Evolutionary conservation across 2,329 filamentous ascomycete genomes (phyloP).

Genomic region (Stylonectria norvegica): DNA sequence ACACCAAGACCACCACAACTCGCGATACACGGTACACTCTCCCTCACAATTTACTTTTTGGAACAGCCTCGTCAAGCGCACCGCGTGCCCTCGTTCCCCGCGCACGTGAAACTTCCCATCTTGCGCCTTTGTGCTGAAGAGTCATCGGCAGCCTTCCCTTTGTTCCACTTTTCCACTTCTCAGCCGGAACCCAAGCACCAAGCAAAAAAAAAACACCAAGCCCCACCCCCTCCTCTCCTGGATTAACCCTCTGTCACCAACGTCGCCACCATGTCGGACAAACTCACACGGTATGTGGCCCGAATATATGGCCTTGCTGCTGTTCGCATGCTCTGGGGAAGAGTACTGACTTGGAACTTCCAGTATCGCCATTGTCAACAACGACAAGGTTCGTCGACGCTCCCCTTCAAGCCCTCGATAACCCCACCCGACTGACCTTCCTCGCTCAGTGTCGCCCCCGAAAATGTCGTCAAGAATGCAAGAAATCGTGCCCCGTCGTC

Average conservation of each 20-base stretch:
- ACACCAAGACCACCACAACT: conserved; percentile 18
- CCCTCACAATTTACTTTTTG: conserved; percentile 10
- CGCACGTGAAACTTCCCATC: conserved; percentile 16
- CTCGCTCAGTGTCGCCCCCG: conserved; percentile 37
- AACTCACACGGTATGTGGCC: conserved; percentile 79
- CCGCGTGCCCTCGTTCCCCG: conserved; percentile 18
- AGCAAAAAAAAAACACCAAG: conserved; percentile 17
- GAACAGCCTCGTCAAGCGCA: conserved; percentile 22
- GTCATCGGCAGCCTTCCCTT: background rate
- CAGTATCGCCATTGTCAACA: conserved; percentile 98
- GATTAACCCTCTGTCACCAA: conserved; percentile 12
- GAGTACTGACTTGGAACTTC: conserved; percentile 23
- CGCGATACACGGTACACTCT: too few relatives aligned
- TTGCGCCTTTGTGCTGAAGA: conserved; percentile 10
- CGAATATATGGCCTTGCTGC: background rate
- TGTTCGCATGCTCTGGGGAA: background rate
- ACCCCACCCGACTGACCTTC: conserved; percentile 26
- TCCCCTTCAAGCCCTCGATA: conserved; percentile 14
- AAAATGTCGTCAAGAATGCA: conserved; percentile 99
- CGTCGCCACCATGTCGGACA: conserved; percentile 73
- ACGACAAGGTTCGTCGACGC: conserved; percentile 72
- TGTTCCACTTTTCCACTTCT: conserved; percentile 12
- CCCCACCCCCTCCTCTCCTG: conserved; percentile 13
- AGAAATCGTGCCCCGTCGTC: conserved; percentile 96
- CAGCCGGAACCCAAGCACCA: conserved; percentile 12